These are phyloP conservation scores for Aspergillus japonicus DNA, from an alignment of 2,329 filamentous ascomycete species.

Conservation along the genomic window DNA sequence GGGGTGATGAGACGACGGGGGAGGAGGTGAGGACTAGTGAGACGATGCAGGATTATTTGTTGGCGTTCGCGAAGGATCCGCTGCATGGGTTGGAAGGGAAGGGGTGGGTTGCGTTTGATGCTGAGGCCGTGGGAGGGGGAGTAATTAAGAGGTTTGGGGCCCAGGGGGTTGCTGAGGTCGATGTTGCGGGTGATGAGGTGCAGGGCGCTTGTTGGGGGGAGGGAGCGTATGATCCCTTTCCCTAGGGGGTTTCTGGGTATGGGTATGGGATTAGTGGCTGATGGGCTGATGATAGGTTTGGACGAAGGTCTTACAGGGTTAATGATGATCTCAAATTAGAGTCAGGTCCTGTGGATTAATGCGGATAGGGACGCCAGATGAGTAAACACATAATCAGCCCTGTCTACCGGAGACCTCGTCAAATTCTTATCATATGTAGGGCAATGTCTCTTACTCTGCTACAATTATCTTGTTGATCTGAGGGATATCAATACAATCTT, in stretches of 20 bases:
- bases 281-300: no score
- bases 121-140: background rate
- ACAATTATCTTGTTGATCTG: no score
- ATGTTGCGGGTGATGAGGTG: background rate
- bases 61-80: background rate
- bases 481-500: no score
- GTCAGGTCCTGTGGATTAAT: no score
- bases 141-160: background rate
- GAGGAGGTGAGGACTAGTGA: background rate
- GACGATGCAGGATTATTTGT: background rate
- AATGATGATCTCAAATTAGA: no score
- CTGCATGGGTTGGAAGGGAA: background rate
- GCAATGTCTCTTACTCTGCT: no score
- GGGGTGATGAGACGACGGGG: background rate
- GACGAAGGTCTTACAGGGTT: no score
- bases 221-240: background rate
- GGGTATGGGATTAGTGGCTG: no score
- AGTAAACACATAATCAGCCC: no score
- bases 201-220: conserved; percentile 2
- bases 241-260: background rate
- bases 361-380: accelerated
- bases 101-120: background rate
- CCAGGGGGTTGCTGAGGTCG: background rate
- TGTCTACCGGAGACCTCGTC: no score
- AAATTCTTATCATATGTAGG: no score